Evolutionary conservation across 148 eudicot genomes (phyloP), one percentile per base, ranked within the genome.

Genomic region (Salicornia ramosissima): DNA sequence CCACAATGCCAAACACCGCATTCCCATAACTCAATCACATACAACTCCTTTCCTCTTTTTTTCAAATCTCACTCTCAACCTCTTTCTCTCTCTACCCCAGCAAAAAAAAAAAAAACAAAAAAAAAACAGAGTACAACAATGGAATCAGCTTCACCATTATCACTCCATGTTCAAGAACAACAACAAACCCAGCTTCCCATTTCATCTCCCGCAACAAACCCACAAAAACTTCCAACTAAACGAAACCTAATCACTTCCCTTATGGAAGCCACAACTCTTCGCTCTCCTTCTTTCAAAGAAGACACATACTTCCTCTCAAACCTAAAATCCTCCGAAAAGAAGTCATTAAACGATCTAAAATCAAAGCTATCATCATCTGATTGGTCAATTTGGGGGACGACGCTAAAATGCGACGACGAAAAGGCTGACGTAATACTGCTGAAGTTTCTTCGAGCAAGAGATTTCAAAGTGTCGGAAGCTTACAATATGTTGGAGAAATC

Each of bases 381-480:
- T 31, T 80, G 80, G 3, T 30, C 83, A 71, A 87, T 94, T 80
- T 90, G 99, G 99, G 86, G 82, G 10, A 68, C 84, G 56, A 85
- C 86, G 0, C 86, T 94, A 2, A 30, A 86, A 3, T 26, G 49
- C 8, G 71, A 55, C 2, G 78, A 82, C 19, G 86, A 79, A 5
- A 74, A 72, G 6, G 71, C 96, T 1, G 91, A 94, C 36, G 99
- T 94, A 1, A 77, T 90, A 19, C 90, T 94, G 10, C 67, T 94
- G 0, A 94, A 94, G 34, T 94, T 94, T 76, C 83, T 94, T 12
- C 71, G 97, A 0, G 99, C 99, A 0, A 45, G 99, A 4, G 99
- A 94, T 52, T 91, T 94, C 67, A 79, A 80, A 16, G 91, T 84
- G 9, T 7, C 21, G 0, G 99, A 94, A 2, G 76, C 99, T 0